Evolutionary conservation across 1,284 basidiomycete genomes (phyloP), one percentile per base, ranked within the genome.

Genomic region (Pseudozyma sp.): DNA sequence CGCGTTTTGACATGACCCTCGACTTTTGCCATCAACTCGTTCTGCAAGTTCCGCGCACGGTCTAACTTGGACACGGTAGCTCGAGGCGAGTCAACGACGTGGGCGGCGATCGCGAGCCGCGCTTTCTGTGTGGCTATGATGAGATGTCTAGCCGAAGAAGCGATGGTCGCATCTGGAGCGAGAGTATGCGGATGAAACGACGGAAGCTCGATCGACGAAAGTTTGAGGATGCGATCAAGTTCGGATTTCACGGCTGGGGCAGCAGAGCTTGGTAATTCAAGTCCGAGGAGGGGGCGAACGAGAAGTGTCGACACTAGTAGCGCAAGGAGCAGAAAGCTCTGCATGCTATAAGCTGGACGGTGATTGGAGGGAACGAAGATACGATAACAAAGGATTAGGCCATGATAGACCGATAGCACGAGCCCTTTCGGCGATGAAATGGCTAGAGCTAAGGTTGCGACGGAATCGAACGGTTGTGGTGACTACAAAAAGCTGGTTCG

Each of bases 21-120:
- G 6, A 62, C 52, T 4, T 52, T 16, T 6, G 39, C 31, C 54
- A 62, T 62, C 25, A 62, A 35, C 18, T 58, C 36, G 35, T 47
- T 52, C 25, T 69, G 66, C 55, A 69, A 47, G 25, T 44, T 47
- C 9, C 42, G 45, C 0, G 65, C 58, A 1, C 50, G 43, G 0
- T 25, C 38, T 16, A 57, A 12, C 4, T 36, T 43, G 0, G 52
- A 50, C 6, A 12, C 39, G 10, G 21, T 38, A 5, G 42, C 19
- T 4, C 35, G 14, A 9, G 44, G 42, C 7, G 53, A 25, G 7
- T 52, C n/a, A 16, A 54, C 21, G 8, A 57, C 48, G 25, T 67
- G 50, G 2, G 55, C 16, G 1, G 64, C 58, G 12, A 67, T 57
- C 12, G 64, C 64, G 13, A 67, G 49, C 4, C 64, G 59, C 8